phyloP scores from a whole-genome alignment of 208 protist genomes.

The Trypanosoma melophagium region DNA sequence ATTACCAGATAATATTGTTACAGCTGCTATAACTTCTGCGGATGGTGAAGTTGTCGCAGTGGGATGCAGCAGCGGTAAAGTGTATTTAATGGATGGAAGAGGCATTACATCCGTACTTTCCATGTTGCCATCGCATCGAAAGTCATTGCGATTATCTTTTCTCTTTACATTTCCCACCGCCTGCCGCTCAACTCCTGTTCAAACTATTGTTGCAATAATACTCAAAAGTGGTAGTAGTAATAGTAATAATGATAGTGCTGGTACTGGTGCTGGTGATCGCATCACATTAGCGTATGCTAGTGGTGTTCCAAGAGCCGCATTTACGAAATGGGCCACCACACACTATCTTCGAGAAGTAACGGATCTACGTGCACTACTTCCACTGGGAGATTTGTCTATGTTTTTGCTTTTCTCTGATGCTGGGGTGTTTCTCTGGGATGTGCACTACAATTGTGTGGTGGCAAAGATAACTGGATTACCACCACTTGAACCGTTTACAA shows the following conservation, averaged over 20 bases:
- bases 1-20: constrained; percentile 15
- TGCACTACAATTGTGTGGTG: constrained; percentile 22
- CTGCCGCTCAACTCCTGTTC: background rate
- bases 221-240: no score
- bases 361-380: constrained; percentile 7
- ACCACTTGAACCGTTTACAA: constrained; percentile 12
- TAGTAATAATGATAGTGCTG: background rate
- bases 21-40: constrained; percentile 3
- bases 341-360: constrained; percentile 11
- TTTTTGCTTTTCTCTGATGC: constrained; percentile 18
- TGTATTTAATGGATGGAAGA: constrained; percentile 23
- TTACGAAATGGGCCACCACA: constrained; percentile 4
- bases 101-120: constrained; percentile 22
- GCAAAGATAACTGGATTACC: constrained; percentile 16
- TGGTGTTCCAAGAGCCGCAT: constrained; percentile 1
- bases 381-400: constrained; percentile 21
- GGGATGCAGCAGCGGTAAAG: constrained; percentile 5
- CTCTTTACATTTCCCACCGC: background rate
- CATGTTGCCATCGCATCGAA: background rate
- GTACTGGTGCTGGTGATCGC: background rate
- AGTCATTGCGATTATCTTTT: background rate
- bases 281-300: constrained; percentile 19
- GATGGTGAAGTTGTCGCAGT: constrained; percentile 17
- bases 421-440: constrained; percentile 30
- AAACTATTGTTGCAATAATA: background rate